Conservation (phyloP, 768 basidiomycete species). For the Leccinum aurantiacum region DNA sequence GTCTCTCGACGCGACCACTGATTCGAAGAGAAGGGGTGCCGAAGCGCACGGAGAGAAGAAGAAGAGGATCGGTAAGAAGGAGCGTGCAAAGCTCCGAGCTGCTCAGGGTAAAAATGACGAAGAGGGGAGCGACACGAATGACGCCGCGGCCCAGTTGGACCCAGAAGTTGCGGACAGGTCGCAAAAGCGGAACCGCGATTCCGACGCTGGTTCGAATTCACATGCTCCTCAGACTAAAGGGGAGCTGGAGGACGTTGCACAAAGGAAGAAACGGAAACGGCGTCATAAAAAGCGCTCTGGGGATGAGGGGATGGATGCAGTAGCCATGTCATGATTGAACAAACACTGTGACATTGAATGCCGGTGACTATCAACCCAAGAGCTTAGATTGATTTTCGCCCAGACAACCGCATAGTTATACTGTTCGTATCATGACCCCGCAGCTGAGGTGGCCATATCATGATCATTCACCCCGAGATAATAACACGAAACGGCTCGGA, state of each 20-base stretch:
- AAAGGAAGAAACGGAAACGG: slow-evolving; percentile 42
- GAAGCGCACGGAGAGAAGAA: slow-evolving; percentile 38
- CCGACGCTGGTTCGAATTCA: slow-evolving; percentile 3
- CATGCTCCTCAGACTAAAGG: slow-evolving; percentile 14
- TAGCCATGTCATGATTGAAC: neutral
- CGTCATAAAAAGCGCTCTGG: slow-evolving; percentile 38
- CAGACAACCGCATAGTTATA: neutral
- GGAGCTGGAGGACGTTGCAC: slow-evolving; percentile 12
- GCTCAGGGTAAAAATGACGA: slow-evolving; percentile 18
- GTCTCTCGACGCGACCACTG: slow-evolving; percentile 11
- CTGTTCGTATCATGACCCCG: neutral
- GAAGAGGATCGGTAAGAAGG: slow-evolving; percentile 72
- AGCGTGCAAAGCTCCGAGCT: slow-evolving; percentile 54
- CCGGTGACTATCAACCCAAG: neutral
- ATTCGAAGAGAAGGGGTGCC: slow-evolving; percentile 4
- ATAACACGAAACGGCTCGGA: neutral
- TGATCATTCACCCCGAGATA: neutral
- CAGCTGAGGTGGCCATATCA: neutral
- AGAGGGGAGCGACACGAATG: slow-evolving; percentile 1
- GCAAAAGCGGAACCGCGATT: slow-evolving; percentile 21
- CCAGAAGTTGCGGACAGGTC: neutral
- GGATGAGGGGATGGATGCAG: neutral
- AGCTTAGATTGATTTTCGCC: neutral
- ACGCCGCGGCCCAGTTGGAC: neutral
- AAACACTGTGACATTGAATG: neutral